Base-by-base conservation (phyloP, 1,284 basidiomycete species). In the Cryptococcus floricola region DNA sequence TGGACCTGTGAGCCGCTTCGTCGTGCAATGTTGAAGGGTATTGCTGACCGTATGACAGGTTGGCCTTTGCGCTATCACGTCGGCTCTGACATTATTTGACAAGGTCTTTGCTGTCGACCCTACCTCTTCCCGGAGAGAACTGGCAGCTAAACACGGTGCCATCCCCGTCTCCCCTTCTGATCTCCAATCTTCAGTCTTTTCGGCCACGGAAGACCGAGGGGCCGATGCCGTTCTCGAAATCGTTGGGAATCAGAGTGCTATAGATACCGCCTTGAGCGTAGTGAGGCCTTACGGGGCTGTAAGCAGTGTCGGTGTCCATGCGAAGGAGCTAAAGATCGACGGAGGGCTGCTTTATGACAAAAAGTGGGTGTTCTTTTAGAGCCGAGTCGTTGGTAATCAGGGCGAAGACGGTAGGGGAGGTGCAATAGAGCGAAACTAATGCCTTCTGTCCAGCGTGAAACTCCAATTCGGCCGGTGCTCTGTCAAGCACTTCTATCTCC, bases 221-320 rank as follows among this genome's bases (percentile, higher is more conserved):
- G 78, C 79, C 0, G 79, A 81, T 58, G 78, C 67, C 31, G 66
- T 70, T 1, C 69, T 77, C 34, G 75, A 94, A 84, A 83, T 91
- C 37, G 92, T 95, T 9, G 91, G 92, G 8, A 85, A 87, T 62
- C 81, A 81, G 48, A 80, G 80, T 42, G 89, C 90, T 0, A 76
- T 93, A 23, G 78, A 80, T 14, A 80, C 88, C n/a, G 83, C 88
- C 1, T 86, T 91, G 65, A 81, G 87, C 14, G 80, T 94, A 41
- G 85, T 91, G 34, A 82, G 88, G 37, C 84, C 88, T 1, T 91
- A 88, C 66, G 91, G 91, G 6, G 85, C 85, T 13, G 84, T 94
- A 58, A 82, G 82, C 37, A 89, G 87, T 5, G 87, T 90, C 19
- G 91, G 91, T 6, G 87, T 89, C 14, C 77, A 78, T 64, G 64